Percentiles rank a stretch among this genome's conserved stretches.
Evolutionary conservation across 2,329 filamentous ascomycete genomes (phyloP).

Genomic region (Apiospora koreana): DNA sequence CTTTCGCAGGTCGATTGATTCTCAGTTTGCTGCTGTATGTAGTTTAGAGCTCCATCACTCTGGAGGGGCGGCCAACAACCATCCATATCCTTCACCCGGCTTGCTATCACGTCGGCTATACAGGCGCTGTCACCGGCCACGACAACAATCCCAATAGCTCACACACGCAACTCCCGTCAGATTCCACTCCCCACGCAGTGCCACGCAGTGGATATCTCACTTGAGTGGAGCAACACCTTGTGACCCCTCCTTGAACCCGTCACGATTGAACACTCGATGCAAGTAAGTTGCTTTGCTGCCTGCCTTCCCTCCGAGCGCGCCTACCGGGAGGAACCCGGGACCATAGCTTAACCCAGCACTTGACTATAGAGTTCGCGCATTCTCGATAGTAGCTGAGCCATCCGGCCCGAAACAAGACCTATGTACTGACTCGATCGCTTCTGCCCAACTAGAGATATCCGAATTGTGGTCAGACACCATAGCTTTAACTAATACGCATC

Average conservation of each 20-base stretch:
- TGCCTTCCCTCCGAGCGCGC: not conserved
- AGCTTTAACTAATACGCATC: not conserved
- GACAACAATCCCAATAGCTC: not conserved
- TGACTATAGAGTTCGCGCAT: constrained; percentile 1
- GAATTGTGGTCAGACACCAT: not conserved
- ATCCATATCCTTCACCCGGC: not conserved
- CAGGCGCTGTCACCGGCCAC: not conserved
- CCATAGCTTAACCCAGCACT: not conserved
- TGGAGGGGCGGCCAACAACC: not conserved
- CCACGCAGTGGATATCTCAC: not conserved
- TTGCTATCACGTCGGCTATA: not conserved
- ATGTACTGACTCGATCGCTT: not conserved
- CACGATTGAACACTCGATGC: not conserved
- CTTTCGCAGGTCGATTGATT: not conserved
- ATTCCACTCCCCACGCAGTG: not conserved
- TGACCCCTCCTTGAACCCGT: constrained; percentile 1
- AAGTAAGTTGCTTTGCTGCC: constrained; percentile 5
- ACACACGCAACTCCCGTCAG: not conserved
- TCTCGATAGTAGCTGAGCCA: constrained; percentile 1
- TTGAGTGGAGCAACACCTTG: not conserved
- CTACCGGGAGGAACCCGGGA: constrained; percentile 4
- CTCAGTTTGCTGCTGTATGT: not conserved
- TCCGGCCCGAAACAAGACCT: not conserved
- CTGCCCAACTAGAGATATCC: not conserved
- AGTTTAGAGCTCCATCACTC: not conserved